phyloP scores from a whole-genome alignment of 192 early-diverging fungal species.

The Backusella mclennaniae region DNA sequence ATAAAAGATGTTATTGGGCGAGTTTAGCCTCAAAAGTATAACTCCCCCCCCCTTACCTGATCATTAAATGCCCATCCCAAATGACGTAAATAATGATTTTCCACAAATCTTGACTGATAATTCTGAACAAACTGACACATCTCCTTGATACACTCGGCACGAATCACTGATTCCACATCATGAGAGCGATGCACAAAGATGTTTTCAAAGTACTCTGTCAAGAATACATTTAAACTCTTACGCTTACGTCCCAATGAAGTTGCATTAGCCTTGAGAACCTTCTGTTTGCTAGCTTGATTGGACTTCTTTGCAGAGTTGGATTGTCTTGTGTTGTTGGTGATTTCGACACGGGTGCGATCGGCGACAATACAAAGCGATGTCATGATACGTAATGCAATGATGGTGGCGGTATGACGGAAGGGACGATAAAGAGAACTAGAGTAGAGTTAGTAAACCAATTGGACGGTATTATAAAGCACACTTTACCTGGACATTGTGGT shows the following conservation, averaged over 20 bases:
- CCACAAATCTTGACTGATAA: constrained; percentile 71
- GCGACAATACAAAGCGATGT: constrained; percentile 67
- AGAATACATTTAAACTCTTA: constrained; percentile 52
- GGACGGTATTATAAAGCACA: too few species aligned
- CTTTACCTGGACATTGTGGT: constrained; percentile 60
- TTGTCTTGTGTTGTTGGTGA: constrained; percentile 68
- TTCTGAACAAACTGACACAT: constrained; percentile 77
- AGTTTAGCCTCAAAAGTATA: neutral
- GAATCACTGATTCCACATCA: constrained; percentile 83
- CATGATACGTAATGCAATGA: constrained; percentile 64
- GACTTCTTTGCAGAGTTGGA: constrained; percentile 48
- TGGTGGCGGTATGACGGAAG: constrained; percentile 87
- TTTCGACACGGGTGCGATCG: constrained; percentile 56
- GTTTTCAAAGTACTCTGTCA: constrained; percentile 77
- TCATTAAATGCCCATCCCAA: constrained; percentile 89
- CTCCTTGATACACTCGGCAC: constrained; percentile 79
- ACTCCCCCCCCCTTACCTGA: constrained; percentile 41
- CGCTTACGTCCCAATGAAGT: constrained; percentile 55
- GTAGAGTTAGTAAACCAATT: constrained; percentile 7
- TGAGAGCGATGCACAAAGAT: constrained; percentile 90
- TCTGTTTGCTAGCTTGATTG: constrained; percentile 31
- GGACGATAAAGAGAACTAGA: constrained; percentile 78
- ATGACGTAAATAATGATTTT: constrained; percentile 75
- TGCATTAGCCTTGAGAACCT: constrained; percentile 40
- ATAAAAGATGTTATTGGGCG: neutral